Evolutionary conservation across 2,329 filamentous ascomycete species (phyloP).

Genomic region (Acarospora socialis): DNA sequence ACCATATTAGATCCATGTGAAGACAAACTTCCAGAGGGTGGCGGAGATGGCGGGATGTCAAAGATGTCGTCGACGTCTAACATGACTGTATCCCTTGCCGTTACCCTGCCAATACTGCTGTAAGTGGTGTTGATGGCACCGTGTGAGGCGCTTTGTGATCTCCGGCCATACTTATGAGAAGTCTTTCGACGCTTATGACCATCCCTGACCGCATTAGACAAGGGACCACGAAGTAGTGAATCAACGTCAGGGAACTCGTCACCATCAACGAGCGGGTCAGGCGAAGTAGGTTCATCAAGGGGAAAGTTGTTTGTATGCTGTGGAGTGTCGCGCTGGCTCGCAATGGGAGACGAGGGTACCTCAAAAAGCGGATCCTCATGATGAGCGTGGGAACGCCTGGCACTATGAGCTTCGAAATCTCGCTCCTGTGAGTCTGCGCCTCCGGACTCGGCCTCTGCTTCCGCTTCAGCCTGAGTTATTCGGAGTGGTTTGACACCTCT

Average conservation of each 20-base stretch:
- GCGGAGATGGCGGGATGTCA: constrained; percentile 27
- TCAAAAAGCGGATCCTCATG: no score
- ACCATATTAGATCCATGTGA: constrained; percentile 15
- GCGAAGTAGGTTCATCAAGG: not conserved
- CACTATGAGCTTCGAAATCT: constrained; percentile 6
- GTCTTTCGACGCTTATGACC: constrained; percentile 25
- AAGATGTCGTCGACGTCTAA: constrained; percentile 14
- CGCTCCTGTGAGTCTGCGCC: constrained; percentile 12
- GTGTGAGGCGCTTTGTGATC: constrained; percentile 7
- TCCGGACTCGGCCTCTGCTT: constrained; percentile 10
- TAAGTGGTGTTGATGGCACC: constrained; percentile 12
- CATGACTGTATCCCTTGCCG: constrained; percentile 5
- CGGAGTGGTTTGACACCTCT: constrained; percentile 30
- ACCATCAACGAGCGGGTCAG: constrained; percentile 3
- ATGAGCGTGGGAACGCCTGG: constrained; percentile 9
- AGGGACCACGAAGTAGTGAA: constrained; percentile 16
- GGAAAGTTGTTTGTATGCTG: not conserved
- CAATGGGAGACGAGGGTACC: no score
- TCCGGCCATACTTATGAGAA: constrained; percentile 11
- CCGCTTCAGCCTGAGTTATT: constrained; percentile 14
- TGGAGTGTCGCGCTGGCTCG: constrained; percentile 12
- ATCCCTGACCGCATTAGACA: constrained; percentile 9
- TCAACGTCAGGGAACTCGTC: constrained; percentile 16
- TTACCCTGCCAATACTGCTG: constrained; percentile 17
- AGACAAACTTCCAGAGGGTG: constrained; percentile 23